Evolutionary conservation across 352 stramenopile genomes (phyloP), one percentile per base, ranked within the genome.

Genomic region (Globisporangium camurandrum): DNA sequence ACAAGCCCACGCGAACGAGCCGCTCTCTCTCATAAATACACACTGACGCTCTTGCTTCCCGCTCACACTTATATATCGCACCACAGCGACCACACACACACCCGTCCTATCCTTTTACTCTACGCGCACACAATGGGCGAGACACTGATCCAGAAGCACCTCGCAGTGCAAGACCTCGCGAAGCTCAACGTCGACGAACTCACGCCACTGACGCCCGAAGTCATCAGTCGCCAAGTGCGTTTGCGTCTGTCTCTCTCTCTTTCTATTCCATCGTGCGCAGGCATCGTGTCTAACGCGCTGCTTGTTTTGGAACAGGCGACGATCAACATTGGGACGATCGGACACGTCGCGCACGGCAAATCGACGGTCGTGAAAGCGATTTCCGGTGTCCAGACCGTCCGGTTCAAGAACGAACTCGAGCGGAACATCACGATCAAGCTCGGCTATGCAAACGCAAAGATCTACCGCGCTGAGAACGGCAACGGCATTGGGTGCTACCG

Each of bases 381-480:
- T 56, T 99, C 95, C 45, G 97, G 97, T 56, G 97, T 99, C n/a
- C 95, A 98, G 75, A 98, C 95, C 5, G 93, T 98, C 44, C 92
- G 93, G 30, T 98, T 98, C 68, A 98, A 98, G 75, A 99, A 99
- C 72, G 97, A 99, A 69, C 71, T 99, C 58, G 96, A 98, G 71
- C 92, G 97, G 64, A 99, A 99, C 83, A 99, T 99, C 71, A 99
- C 97, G 50, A 99, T 99, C 82, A 99, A 99, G 80, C 81, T 99
- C n/a, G 97, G 97, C 50, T 99, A 99, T 69, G 97, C 97, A 50
- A 99, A 99, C 70, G 97, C 97, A 46, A 99, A 99, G 81, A 99
- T 99, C 71, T 99, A 98, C 86, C 66, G 77, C 52, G 81, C 80
- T 11, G 84, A 94, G 60, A 90, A 87, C 49, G 76, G 70, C 43